A percentile compares a stretch with the other conserved stretches of the same genome.
phyloP scores from a whole-genome alignment of 1,284 basidiomycete genomes.

The Tremellales sp. region DNA sequence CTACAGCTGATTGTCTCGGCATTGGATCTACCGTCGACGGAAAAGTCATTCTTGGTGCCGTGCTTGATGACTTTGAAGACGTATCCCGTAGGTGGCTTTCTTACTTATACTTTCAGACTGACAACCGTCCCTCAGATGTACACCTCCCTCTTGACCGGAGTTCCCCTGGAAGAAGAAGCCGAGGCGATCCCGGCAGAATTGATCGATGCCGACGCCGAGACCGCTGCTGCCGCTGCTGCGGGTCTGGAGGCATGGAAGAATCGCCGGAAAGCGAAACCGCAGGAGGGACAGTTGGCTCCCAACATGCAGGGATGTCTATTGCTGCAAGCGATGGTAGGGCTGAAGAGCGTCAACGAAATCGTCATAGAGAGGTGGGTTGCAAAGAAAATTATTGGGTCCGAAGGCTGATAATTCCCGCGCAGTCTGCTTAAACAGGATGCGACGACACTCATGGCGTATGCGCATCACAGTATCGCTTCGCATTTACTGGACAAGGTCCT shows the following conservation, averaged over 20 bases:
- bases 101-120: neutral
- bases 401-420: slow-evolving; percentile 2
- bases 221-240: slow-evolving; percentile 34
- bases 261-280: slow-evolving; percentile 34
- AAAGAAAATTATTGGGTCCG: neutral
- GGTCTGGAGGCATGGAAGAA: slow-evolving; percentile 42
- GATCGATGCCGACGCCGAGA: slow-evolving; percentile 38
- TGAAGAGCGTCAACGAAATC: slow-evolving; percentile 61
- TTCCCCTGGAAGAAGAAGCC: slow-evolving; percentile 20
- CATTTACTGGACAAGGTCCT: slow-evolving; percentile 75
- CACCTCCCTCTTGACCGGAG: slow-evolving; percentile 33
- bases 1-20: slow-evolving; percentile 59
- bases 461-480: slow-evolving; percentile 70
- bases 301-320: slow-evolving; percentile 82
- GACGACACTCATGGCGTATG: slow-evolving; percentile 62
- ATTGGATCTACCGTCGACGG: slow-evolving; percentile 57
- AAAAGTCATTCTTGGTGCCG: slow-evolving; percentile 56
- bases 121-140: slow-evolving; percentile 21
- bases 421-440: slow-evolving; percentile 62
- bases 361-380: slow-evolving; percentile 63
- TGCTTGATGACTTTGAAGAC: slow-evolving; percentile 64
- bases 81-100: slow-evolving; percentile 50
- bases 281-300: slow-evolving; percentile 53
- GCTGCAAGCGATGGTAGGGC: slow-evolving; percentile 70
- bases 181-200: slow-evolving; percentile 17